These are phyloP conservation scores for Salisapilia sapeloensis DNA, from an alignment of 352 stramenopile genomes.

Conservation along the genomic window DNA sequence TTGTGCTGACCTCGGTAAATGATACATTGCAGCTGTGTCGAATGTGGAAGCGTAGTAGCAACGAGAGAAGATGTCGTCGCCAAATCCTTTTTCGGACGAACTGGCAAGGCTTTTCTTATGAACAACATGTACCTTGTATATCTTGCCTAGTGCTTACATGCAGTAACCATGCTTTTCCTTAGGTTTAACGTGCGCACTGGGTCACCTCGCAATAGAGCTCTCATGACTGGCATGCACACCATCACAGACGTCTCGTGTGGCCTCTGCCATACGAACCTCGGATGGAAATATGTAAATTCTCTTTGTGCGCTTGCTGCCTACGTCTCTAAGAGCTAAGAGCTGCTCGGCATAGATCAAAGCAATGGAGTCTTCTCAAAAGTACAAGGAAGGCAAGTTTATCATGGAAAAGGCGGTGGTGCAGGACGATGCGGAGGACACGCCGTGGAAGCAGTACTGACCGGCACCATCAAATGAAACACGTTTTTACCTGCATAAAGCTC, in stretches of 20 bases:
- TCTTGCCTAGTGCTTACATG: no score
- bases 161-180: no score
- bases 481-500: neutral
- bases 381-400: conserved; percentile 78
- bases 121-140: conserved; percentile 70
- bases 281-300: conserved; percentile 68
- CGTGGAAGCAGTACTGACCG: conserved; percentile 12
- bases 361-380: conserved; percentile 67
- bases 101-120: conserved; percentile 58
- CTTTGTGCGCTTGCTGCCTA: neutral
- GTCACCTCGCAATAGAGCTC: conserved; percentile 34
- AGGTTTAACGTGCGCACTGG: conserved; percentile 61
- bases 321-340: neutral
- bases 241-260: conserved; percentile 52
- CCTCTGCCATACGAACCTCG: conserved; percentile 37
- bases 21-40: no score
- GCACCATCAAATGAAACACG: conserved; percentile 1
- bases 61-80: conserved; percentile 54
- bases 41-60: conserved; percentile 42
- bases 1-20: no score
- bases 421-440: conserved; percentile 34
- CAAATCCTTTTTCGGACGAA: conserved; percentile 64
- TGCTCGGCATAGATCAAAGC: conserved; percentile 34
- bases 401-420: conserved; percentile 62
- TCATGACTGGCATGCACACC: conserved; percentile 72